These are phyloP conservation scores for Ceratocystis albifundus DNA, from an alignment of 2,329 filamentous ascomycete species.

Conservation along the genomic window DNA sequence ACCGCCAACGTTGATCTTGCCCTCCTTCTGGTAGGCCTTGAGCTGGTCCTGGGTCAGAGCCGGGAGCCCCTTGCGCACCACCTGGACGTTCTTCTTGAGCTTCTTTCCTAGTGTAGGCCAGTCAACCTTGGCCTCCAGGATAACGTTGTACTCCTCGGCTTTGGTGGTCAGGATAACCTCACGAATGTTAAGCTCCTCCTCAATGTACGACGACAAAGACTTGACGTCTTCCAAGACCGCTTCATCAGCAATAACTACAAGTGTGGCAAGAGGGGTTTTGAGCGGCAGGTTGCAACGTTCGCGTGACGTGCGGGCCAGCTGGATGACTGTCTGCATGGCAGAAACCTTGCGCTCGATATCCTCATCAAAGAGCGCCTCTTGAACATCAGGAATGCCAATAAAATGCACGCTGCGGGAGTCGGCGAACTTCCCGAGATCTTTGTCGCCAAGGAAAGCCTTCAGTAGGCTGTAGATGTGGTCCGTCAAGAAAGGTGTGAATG, in stretches of 20 bases:
- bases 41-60: constrained; percentile 65
- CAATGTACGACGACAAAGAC: constrained; percentile 67
- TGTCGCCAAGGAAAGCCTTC: constrained; percentile 62
- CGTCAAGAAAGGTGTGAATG: constrained; percentile 81
- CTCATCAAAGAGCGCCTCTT: constrained; percentile 68
- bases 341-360: constrained; percentile 67
- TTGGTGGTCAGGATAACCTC: constrained; percentile 70
- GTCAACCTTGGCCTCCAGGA: constrained; percentile 71
- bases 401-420: constrained; percentile 78
- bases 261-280: constrained; percentile 71
- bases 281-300: constrained; percentile 67
- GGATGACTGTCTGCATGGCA: constrained; percentile 83
- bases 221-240: constrained; percentile 63
- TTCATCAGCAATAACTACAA: constrained; percentile 72
- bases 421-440: constrained; percentile 44
- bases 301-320: constrained; percentile 66
- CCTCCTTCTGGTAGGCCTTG: constrained; percentile 60
- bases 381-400: constrained; percentile 67
- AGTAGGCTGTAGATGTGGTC: constrained; percentile 77
- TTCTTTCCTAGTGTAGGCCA: constrained; percentile 86
- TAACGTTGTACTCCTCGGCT: constrained; percentile 71
- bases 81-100: constrained; percentile 76
- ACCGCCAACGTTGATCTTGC: constrained; percentile 70
- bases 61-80: constrained; percentile 74
- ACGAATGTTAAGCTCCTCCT: constrained; percentile 73